Base-by-base conservation (phyloP, 202 grass and related monocot genomes). In the Brachypodium distachyon region DNA sequence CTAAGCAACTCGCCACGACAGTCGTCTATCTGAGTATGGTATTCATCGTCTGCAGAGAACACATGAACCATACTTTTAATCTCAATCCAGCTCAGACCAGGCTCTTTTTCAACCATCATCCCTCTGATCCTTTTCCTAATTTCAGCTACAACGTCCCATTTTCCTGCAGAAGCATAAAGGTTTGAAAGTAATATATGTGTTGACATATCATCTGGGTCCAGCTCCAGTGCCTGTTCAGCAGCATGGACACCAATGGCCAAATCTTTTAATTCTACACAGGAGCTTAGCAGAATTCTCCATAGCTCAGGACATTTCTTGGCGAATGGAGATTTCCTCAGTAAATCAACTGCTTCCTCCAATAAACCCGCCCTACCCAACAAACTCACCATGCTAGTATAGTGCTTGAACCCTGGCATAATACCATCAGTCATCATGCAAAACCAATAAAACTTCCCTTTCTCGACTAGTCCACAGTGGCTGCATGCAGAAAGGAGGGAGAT, bases 391-490 rank as follows among this genome's bases (percentile, higher is more conserved):
- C 89, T 92, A 78, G 84, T 87, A 26, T 94, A 97, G 79, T 97
- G 95, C 71, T 94, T 91, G 80, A 86, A 80, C 42, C 87, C 82
- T 61, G 87, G 95, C 16, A 82, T 9, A 61, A 92, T 90, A 83
- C 71, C 89, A 67, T 98, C 85, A 42, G 54, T 88, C 69, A 85
- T 70, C 91, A 98, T 94, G 27, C 76, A 83, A 62, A 81, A 90
- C 95, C 95, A 98, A 86, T 98, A 98, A 68, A 94, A 90, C 50
- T 77, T 94, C 13, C 86, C 91, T 84, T 88, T 90, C 48, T 98
- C 91, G 34, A 94, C 82, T 50, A 85, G 42, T 28, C 80, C 83
- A 16, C 72, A 71, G 55, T 98, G 95, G 60, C 65, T 90, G 74
- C 95, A 94, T 41, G 95, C 85, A 32, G 89, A 94, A 86, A 98